Conservation (phyloP, 2,329 filamentous ascomycete genomes). For the Beauveria asiatica region DNA sequence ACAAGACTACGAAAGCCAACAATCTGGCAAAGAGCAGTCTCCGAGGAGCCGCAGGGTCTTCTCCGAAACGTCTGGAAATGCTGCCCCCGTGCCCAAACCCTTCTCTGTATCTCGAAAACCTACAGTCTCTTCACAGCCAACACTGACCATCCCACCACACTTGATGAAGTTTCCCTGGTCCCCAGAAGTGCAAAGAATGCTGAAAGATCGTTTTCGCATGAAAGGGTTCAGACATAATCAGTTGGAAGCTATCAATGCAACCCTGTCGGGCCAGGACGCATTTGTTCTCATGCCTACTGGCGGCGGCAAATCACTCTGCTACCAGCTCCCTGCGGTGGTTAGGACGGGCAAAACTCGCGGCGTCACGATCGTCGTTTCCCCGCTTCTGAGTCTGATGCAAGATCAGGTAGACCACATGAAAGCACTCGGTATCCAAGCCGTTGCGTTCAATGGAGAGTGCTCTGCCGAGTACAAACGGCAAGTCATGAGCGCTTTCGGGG, state of each 20-base stretch:
- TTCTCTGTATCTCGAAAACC: constrained; percentile 24
- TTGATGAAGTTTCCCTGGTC: constrained; percentile 73
- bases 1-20: constrained; percentile 38
- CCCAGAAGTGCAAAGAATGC: constrained; percentile 66
- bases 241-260: constrained; percentile 91
- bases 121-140: constrained; percentile 13
- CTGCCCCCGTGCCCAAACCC: constrained; percentile 22
- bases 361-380: constrained; percentile 91
- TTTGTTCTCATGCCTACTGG: constrained; percentile 98
- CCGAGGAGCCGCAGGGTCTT: constrained; percentile 30
- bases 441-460: constrained; percentile 73
- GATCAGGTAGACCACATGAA: constrained; percentile 85
- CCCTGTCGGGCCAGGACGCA: constrained; percentile 74
- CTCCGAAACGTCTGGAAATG: constrained; percentile 42
- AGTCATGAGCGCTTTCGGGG: constrained; percentile 57
- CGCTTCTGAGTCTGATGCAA: constrained; percentile 90
- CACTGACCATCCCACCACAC: constrained; percentile 36
- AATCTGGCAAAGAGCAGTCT: constrained; percentile 20
- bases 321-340: constrained; percentile 85
- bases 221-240: constrained; percentile 85
- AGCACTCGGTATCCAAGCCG: constrained; percentile 67
- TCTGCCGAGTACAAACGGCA: constrained; percentile 51
- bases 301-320: constrained; percentile 93
- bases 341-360: constrained; percentile 72
- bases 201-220: constrained; percentile 78